Evolutionary conservation across 805 yeast species (phyloP).

Genomic region (Yarrowia sp.): DNA sequence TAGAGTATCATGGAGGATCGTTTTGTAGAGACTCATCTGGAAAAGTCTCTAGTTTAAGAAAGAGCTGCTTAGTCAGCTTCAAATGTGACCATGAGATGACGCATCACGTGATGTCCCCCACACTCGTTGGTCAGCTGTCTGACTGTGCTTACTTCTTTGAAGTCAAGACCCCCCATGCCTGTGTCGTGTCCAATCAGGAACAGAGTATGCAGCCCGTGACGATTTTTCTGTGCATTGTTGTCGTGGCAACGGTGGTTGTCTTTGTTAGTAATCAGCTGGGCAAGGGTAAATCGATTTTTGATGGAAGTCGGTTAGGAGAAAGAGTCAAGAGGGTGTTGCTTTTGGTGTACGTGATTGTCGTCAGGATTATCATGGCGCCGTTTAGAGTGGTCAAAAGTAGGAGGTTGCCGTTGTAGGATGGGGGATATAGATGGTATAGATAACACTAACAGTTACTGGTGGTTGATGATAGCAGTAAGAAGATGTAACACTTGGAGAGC

Average conservation of each 20-base stretch:
- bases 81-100: slow-evolving; percentile 73
- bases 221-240: slow-evolving; percentile 58
- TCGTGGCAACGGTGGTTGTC: slow-evolving; percentile 42
- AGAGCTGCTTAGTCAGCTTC: slow-evolving; percentile 66
- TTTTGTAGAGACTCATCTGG: slow-evolving; percentile 52
- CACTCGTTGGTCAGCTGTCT: slow-evolving; percentile 66
- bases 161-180: slow-evolving; percentile 79
- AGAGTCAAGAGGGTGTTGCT: background rate
- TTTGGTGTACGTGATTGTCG: background rate
- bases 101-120: slow-evolving; percentile 54
- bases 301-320: background rate
- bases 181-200: slow-evolving; percentile 71
- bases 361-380: slow-evolving; percentile 1
- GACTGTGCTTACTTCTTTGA: slow-evolving; percentile 84
- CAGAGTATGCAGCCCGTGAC: slow-evolving; percentile 53
- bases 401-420: slow-evolving; percentile 1
- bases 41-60: slow-evolving; percentile 45
- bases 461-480: too few relatives aligned
- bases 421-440: too few relatives aligned
- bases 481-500: too few relatives aligned
- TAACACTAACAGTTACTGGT: background rate
- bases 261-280: background rate
- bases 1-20: slow-evolving; percentile 69
- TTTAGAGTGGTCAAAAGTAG: background rate
- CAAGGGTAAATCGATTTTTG: background rate